A percentile compares a stretch with the other conserved stretches of the same genome.
phyloP scores from a whole-genome alignment of 2,329 filamentous ascomycete genomes.

The Scorias spongiosa region DNA sequence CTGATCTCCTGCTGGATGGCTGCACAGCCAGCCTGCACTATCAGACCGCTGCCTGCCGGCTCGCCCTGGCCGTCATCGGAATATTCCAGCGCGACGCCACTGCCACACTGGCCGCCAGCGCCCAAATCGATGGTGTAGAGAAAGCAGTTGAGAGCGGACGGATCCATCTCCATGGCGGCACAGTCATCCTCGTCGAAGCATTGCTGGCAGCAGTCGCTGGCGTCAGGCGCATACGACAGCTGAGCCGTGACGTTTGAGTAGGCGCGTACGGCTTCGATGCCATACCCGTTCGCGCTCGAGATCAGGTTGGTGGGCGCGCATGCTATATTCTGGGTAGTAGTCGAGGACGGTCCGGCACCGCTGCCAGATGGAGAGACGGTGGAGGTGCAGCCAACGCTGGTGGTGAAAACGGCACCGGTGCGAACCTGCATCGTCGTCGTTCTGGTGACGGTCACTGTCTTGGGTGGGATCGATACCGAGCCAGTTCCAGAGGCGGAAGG shows the following conservation, averaged over 20 bases:
- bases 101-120: conserved; percentile 3
- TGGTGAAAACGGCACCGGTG: conserved; percentile 9
- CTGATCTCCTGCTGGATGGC: conserved; percentile 5
- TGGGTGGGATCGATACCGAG: conserved; percentile 3
- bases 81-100: conserved; percentile 12
- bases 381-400: conserved; percentile 3
- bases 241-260: conserved; percentile 10
- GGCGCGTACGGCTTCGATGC: conserved; percentile 10
- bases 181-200: conserved; percentile 12
- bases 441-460: conserved; percentile 9
- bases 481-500: conserved; percentile 1
- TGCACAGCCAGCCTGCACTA: conserved; percentile 13
- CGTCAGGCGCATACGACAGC: conserved; percentile 10
- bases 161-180: conserved; percentile 12
- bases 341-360: conserved; percentile 5
- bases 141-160: conserved; percentile 14
- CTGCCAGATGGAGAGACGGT: background rate
- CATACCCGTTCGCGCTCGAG: conserved; percentile 9
- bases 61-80: conserved; percentile 8
- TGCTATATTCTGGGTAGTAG: conserved; percentile 14
- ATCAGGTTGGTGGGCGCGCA: conserved; percentile 16
- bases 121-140: conserved; percentile 10
- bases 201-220: conserved; percentile 14
- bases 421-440: conserved; percentile 3
- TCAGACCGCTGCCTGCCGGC: conserved; percentile 9